Percentiles rank a stretch among this genome's conserved stretches.
Evolutionary conservation across 2,329 filamentous ascomycete species (phyloP).

Genomic region (Botrytis sinoallii): DNA sequence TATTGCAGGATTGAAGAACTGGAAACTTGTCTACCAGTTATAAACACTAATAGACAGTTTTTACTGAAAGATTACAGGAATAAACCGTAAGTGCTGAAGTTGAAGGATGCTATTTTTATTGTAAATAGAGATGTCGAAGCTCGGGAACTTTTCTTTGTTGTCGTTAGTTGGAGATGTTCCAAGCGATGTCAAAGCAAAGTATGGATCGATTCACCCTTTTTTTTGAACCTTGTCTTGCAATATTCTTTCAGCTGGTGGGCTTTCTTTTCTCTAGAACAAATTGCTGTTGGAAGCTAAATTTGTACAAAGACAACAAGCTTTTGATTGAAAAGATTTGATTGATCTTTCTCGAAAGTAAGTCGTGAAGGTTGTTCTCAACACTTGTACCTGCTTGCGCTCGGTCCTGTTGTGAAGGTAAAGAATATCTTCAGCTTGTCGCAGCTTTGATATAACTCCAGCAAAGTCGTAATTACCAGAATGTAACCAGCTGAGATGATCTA

Average conservation of each 20-base stretch:
- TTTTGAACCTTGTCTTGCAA: neutral
- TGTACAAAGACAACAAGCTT: neutral
- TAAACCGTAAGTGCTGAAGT: neutral
- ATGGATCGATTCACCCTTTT: slow-evolving; percentile 4
- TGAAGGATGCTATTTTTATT: neutral
- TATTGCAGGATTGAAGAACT: slow-evolving; percentile 1
- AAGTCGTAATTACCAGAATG: neutral
- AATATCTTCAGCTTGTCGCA: slow-evolving; percentile 30
- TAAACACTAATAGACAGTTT: neutral
- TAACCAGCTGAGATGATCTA: neutral
- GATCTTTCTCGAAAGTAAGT: neutral
- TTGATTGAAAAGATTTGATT: neutral
- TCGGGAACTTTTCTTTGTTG: slow-evolving; percentile 18
- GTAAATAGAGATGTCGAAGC: slow-evolving; percentile 5
- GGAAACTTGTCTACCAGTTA: slow-evolving; percentile 10
- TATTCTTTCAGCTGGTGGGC: slow-evolving; percentile 1
- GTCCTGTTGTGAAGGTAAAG: slow-evolving; percentile 27
- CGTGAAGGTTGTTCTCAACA: slow-evolving; percentile 2
- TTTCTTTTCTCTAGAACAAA: neutral
- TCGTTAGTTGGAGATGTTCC: slow-evolving; percentile 5
- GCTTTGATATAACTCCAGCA: slow-evolving; percentile 22
- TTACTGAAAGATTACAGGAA: slow-evolving; percentile 5
- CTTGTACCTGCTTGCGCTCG: slow-evolving; percentile 28
- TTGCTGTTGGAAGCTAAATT: neutral
- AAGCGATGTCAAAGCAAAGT: slow-evolving; percentile 19